Evolutionary conservation across 495 filamentous ascomycete genomes (phyloP), one percentile per base, ranked within the genome.

Genomic region (Acidiella bohemica): DNA sequence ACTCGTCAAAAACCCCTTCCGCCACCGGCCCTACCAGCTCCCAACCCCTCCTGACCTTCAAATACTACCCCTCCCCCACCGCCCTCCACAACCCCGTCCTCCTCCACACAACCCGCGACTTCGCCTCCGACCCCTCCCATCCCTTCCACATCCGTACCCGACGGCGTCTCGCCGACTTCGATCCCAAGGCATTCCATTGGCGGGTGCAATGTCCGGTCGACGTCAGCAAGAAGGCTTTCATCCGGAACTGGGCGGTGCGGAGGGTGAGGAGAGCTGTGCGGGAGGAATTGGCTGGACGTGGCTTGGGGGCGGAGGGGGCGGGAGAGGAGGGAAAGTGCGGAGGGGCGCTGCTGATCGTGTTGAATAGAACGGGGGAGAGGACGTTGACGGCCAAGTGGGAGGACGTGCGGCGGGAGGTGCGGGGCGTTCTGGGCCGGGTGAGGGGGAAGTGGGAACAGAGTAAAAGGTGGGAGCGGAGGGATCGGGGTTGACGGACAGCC

Each of bases 211-310:
- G 36, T 22, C 42, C 53, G 42, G 23, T 44, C 30, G 14, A 48
- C 40, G 29, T 40, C 5, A 65, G 32, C 13, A 56, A 42, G 20
- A 67, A 62, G 19, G 57, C 62, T 12, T 67, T 75, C 29, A 68
- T 84, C 12, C 66, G 74, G 28, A 66, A 56, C 4, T 70, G 61
- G 65, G 58, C 60, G 6, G 54, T 52, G 20, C 66, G 68, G 50
- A 66, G 69, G 56, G 28, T 75, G 8, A 56, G 63, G 23, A 50
- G 59, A 14, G 78, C 77, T 0, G 62, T 87, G 26, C 46, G 44
- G 35, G 61, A 71, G 33, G 70, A 68, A 13, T 58, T 86, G 46
- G 18, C n/a, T n/a, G n/a, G n/a, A n/a, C n/a, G n/a, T n/a, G n/a
- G n/a, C n/a, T n/a, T n/a, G n/a, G n/a, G n/a, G n/a, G n/a, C n/a